Conservation (phyloP, 75 land plant genomes). For the Larix kaempferi region DNA sequence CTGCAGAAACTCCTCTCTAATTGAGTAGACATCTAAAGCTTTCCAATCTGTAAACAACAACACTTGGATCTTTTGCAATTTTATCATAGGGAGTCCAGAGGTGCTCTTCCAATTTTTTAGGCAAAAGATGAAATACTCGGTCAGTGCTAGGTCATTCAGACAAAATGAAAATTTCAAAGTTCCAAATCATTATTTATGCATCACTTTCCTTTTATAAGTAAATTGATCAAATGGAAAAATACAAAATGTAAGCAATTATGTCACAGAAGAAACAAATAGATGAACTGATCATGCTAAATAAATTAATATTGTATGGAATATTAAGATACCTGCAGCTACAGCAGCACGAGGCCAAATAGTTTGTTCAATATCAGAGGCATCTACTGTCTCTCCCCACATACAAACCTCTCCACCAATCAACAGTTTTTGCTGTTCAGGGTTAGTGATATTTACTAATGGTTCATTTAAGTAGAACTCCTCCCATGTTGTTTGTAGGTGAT, state of each 20-base stretch:
- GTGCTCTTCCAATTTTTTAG: constrained; percentile 44
- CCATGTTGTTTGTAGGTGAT: constrained; percentile 75
- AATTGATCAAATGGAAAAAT: neutral
- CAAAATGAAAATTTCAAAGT: no score
- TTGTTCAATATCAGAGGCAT: constrained; percentile 74
- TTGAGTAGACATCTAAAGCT: constrained; percentile 80
- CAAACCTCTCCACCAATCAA: constrained; percentile 92
- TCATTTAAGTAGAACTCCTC: constrained; percentile 72
- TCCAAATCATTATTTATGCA: no score
- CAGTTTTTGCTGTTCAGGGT: constrained; percentile 48
- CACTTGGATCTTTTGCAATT: constrained; percentile 42
- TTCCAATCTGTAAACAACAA: constrained; percentile 42
- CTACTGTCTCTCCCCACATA: constrained; percentile 90
- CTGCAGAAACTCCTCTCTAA: constrained; percentile 80
- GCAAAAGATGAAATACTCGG: neutral
- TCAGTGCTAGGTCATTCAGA: neutral
- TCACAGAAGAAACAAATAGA: no score
- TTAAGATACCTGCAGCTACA: constrained; percentile 81
- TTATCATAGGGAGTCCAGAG: constrained; percentile 69
- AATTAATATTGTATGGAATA: neutral
- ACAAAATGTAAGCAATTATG: neutral
- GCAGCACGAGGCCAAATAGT: constrained; percentile 98
- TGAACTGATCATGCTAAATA: neutral
- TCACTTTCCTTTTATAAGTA: no score
- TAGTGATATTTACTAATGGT: constrained; percentile 55